phyloP scores from a whole-genome alignment of 306 rosid species.

The Cicer cuneatum region DNA sequence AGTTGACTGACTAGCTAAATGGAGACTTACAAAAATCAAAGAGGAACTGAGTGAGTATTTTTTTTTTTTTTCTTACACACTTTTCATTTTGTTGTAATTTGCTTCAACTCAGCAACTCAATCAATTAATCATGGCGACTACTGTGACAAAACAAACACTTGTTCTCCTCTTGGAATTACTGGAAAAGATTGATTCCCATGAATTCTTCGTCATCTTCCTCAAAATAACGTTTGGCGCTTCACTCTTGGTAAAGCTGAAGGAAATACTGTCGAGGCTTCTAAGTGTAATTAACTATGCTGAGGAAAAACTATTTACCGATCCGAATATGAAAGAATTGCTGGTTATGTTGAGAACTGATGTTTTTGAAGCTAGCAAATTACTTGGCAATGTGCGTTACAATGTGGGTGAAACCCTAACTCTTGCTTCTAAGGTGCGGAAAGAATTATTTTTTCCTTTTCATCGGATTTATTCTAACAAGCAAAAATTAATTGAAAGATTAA shows the following conservation, averaged over 20 bases:
- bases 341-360: not conserved
- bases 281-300: constrained; percentile 4
- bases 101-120: too few species aligned
- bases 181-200: not conserved
- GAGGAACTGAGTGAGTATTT: too few species aligned
- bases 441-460: not conserved
- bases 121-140: too few species aligned
- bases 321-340: not conserved
- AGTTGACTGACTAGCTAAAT: too few species aligned
- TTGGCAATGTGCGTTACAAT: constrained; percentile 1
- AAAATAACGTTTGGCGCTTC: not conserved
- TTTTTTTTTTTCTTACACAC: too few species aligned
- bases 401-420: not conserved
- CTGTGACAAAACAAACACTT: too few species aligned
- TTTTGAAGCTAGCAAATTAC: not conserved
- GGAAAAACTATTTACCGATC: constrained; percentile 11
- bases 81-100: too few species aligned
- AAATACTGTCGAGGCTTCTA: not conserved
- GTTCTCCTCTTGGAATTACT: too few species aligned
- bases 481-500: constrained; percentile 4
- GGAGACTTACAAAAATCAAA: too few species aligned
- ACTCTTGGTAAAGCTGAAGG: not conserved
- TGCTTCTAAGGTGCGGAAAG: too few species aligned
- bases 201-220: not conserved
- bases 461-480: not conserved